Conservation (phyloP, 2,329 filamentous ascomycete genomes). For the Scytalidium lignicola region DNA sequence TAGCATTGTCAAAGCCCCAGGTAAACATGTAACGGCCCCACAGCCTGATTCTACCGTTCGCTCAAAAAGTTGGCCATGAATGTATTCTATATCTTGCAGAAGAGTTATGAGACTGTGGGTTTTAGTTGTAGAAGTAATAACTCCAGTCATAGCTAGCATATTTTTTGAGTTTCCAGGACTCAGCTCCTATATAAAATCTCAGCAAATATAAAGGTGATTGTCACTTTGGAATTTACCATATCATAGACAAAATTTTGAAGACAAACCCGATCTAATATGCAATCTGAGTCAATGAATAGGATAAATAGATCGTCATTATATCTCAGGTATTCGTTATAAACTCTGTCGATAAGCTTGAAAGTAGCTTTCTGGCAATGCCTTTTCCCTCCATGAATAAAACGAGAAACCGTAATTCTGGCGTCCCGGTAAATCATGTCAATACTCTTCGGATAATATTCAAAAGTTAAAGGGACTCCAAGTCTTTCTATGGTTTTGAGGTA, state of each 20-base stretch:
- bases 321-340: conserved; percentile 82
- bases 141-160: conserved; percentile 96
- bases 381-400: conserved; percentile 91
- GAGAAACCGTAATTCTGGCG: conserved; percentile 81
- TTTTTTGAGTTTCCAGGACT: conserved; percentile 87
- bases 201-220: neutral
- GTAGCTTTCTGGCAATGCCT: conserved; percentile 90
- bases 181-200: conserved; percentile 51
- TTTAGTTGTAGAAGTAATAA: conserved; percentile 90
- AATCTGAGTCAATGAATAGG: conserved; percentile 96
- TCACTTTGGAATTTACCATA: conserved; percentile 49
- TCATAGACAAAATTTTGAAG: conserved; percentile 98
- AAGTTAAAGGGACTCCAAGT: conserved; percentile 72
- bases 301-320: conserved; percentile 90
- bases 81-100: conserved; percentile 96
- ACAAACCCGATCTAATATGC: conserved; percentile 84
- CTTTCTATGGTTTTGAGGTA: conserved; percentile 83
- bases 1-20: conserved; percentile 90
- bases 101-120: conserved; percentile 87
- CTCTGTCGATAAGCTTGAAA: conserved; percentile 87
- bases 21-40: conserved; percentile 89
- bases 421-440: conserved; percentile 84
- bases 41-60: conserved; percentile 92
- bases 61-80: conserved; percentile 95
- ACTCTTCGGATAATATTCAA: conserved; percentile 77